Percentiles rank a stretch among this genome's conserved stretches.
Evolutionary conservation across 2,329 filamentous ascomycete species (phyloP).

Genomic region (Aureobasidium sp.): DNA sequence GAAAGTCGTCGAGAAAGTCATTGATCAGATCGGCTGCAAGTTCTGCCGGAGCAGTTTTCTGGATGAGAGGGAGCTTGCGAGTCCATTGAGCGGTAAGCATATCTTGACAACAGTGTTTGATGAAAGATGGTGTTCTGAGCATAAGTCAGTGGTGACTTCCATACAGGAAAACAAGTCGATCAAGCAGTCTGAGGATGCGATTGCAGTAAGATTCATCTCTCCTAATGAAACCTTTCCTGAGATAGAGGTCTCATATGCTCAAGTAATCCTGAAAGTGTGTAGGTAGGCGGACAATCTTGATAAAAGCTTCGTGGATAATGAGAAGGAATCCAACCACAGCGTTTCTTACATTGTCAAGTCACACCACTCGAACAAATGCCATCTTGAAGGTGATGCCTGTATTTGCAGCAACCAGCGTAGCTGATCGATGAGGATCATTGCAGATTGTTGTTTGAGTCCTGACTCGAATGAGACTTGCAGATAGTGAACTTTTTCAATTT

Average conservation of each 20-base stretch:
- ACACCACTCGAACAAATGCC: slow-evolving; percentile 29
- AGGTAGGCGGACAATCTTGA: too few relatives aligned
- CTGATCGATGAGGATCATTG: background rate
- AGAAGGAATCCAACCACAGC: background rate
- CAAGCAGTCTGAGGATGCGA: background rate
- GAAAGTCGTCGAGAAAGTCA: slow-evolving; percentile 25
- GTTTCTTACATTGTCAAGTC: slow-evolving; percentile 26
- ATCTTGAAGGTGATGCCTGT: slow-evolving; percentile 20
- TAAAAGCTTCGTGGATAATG: slow-evolving; percentile 7
- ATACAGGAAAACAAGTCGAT: background rate
- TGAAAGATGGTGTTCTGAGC: slow-evolving; percentile 57
- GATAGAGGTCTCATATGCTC: too few relatives aligned
- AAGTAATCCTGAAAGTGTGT: too few relatives aligned
- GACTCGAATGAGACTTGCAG: too few relatives aligned
- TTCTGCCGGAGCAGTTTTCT: slow-evolving; percentile 52
- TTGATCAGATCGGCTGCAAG: slow-evolving; percentile 54
- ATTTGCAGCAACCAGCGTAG: slow-evolving; percentile 19
- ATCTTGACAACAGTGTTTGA: slow-evolving; percentile 59
- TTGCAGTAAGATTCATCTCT: too few relatives aligned
- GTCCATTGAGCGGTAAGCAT: slow-evolving; percentile 60
- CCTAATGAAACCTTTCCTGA: too few relatives aligned
- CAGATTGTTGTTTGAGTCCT: background rate
- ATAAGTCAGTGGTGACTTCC: too few relatives aligned
- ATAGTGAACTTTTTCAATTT: too few relatives aligned
- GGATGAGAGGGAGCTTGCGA: slow-evolving; percentile 51